Percentiles rank a stretch among this genome's conserved stretches.
Evolutionary conservation across 2,329 filamentous ascomycete species (phyloP).

Genomic region (Claviceps humidiphila): DNA sequence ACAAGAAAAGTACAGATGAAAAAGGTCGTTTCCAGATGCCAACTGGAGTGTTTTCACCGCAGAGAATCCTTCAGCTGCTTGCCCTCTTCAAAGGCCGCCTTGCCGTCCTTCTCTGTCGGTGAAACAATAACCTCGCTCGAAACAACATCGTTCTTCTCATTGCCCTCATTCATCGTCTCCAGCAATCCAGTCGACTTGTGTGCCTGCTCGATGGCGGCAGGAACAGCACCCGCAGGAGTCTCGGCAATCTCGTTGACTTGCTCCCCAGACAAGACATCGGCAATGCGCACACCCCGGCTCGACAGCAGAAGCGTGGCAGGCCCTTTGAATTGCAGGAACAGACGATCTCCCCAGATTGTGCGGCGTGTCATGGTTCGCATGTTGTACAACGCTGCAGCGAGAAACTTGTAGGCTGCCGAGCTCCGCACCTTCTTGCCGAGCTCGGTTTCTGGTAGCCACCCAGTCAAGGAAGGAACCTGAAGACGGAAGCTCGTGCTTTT

Average conservation of each 20-base stretch:
- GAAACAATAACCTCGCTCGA: slow-evolving; percentile 41
- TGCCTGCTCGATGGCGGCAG: slow-evolving; percentile 40
- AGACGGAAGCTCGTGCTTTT: slow-evolving; percentile 63
- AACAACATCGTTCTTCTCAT: slow-evolving; percentile 21
- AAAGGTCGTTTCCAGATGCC: no score
- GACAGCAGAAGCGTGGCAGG: slow-evolving; percentile 79
- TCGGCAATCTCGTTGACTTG: slow-evolving; percentile 89
- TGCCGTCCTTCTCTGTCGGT: slow-evolving; percentile 45
- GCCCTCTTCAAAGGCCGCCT: slow-evolving; percentile 51
- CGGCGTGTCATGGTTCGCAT: slow-evolving; percentile 65
- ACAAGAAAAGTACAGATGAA: background rate
- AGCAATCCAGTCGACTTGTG: slow-evolving; percentile 22
- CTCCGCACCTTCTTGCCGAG: slow-evolving; percentile 63
- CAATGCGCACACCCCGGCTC: slow-evolving; percentile 66
- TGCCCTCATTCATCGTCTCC: slow-evolving; percentile 11
- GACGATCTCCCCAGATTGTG: slow-evolving; percentile 83
- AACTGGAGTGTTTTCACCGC: slow-evolving; percentile 15
- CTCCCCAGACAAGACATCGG: slow-evolving; percentile 61
- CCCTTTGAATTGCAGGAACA: slow-evolving; percentile 83
- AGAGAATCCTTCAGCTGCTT: slow-evolving; percentile 45
- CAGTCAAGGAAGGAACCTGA: slow-evolving; percentile 59
- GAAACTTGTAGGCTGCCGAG: slow-evolving; percentile 57
- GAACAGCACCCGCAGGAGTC: slow-evolving; percentile 57
- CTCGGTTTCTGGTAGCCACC: slow-evolving; percentile 53
- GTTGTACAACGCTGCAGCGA: slow-evolving; percentile 51